Evolutionary conservation across 805 yeast species (phyloP).

Genomic region (Jamesozyma hellenica): DNA sequence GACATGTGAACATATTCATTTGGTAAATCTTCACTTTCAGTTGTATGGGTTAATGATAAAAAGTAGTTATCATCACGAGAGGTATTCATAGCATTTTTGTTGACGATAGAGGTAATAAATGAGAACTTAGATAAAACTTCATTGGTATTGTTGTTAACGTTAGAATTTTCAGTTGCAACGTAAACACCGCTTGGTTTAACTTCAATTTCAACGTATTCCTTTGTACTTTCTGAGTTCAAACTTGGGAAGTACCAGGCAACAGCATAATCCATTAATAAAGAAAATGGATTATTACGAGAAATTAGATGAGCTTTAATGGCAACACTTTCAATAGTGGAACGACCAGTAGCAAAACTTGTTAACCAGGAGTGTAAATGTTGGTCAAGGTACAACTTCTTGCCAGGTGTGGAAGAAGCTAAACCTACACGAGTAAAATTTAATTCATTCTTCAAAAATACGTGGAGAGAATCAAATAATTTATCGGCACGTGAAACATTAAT

Average conservation of each 20-base stretch:
- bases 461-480: conserved; percentile 40
- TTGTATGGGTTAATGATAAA: conserved; percentile 73
- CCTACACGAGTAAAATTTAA: conserved; percentile 54
- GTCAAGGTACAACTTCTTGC: conserved; percentile 30
- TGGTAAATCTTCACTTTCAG: conserved; percentile 65
- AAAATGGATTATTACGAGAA: conserved; percentile 71
- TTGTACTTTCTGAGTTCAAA: conserved; percentile 46
- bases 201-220: conserved; percentile 42
- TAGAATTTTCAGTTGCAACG: conserved; percentile 20
- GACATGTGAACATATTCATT: conserved; percentile 74
- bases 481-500: conserved; percentile 50
- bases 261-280: conserved; percentile 53
- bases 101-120: conserved; percentile 74
- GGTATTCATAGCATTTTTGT: conserved; percentile 72
- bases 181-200: conserved; percentile 40
- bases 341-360: conserved; percentile 77
- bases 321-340: conserved; percentile 61
- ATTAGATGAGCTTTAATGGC: conserved; percentile 52
- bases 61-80: conserved; percentile 69
- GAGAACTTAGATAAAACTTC: conserved; percentile 41
- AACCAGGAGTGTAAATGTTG: conserved; percentile 28
- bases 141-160: conserved; percentile 23
- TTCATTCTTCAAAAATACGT: conserved; percentile 48
- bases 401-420: conserved; percentile 16
- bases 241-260: conserved; percentile 50